Base-by-base conservation (phyloP, 768 basidiomycete genomes). In the Crucibulum laeve region DNA sequence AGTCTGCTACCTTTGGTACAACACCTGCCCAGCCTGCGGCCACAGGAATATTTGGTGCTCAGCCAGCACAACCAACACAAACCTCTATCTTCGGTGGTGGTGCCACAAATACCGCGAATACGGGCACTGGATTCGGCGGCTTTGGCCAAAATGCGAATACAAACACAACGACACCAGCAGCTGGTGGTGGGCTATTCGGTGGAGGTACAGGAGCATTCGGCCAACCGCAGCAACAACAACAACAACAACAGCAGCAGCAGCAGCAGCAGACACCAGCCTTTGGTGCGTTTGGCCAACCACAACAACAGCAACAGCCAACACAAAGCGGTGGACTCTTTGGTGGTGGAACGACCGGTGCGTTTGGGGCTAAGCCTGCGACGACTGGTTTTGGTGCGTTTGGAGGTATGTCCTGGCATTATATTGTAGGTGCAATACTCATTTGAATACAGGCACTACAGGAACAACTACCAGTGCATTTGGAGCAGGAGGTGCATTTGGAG, bases 281-380 rank as follows among this genome's bases (percentile, higher is more conserved):
- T 49, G 70, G 76, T 46, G 58, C 70, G 2, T 84, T 85, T 59
- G 78, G 76, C 24, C 78, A 77, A 58, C 61, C 50, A 15, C 62
- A 62, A 42, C 61, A 59, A 48, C 59, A 58, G 19, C 64, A 61
- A 41, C 66, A 63, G 40, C 56, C 56, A 33, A 45, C 53, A n/a
- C 55, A 70, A 2, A 55, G 67, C 71, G 22, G 59, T 65, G 38
- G 51, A 57, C 38, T 51, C 13, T 56, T 55, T 40, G 50, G 54
- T 21, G 43, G 51, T 24, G 49, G 52, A 6, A 46, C n/a, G n/a
- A n/a, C 46, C 2, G 42, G 52, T 4, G 39, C 64, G 2, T 67
- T 65, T 40, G 56, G 52, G n/a, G n/a, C n/a, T n/a, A n/a, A 57
- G 25, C 46, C 57, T 7, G 42, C 60, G 4, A 43, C 60, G 35